Evolutionary conservation across 306 rosid species (phyloP).

Genomic region (Cucurbita ficifolia): DNA sequence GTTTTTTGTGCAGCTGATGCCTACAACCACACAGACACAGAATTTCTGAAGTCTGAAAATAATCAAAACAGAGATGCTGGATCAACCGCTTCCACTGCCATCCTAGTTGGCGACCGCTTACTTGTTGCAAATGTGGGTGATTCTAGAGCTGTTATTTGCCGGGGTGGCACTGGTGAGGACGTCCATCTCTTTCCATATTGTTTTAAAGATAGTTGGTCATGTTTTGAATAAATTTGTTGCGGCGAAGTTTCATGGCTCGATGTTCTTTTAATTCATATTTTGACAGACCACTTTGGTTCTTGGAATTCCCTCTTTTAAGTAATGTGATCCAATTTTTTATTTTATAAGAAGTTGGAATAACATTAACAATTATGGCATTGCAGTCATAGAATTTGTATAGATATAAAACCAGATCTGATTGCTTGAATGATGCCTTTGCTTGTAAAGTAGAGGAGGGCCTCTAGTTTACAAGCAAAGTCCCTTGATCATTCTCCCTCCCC

Average conservation of each 20-base stretch:
- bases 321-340: background rate
- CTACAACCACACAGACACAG: conserved; percentile 77
- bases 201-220: background rate
- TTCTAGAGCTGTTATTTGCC: conserved; percentile 84
- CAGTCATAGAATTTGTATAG: background rate
- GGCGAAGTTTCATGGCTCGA: background rate
- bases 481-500: background rate
- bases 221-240: background rate
- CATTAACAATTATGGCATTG: too few species aligned
- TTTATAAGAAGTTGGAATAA: background rate
- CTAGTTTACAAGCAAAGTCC: background rate
- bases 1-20: conserved; percentile 58
- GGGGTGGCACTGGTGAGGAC: conserved; percentile 74
- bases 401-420: background rate
- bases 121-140: conserved; percentile 98
- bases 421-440: background rate
- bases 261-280: background rate
- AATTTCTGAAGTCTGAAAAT: conserved; percentile 83
- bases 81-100: conserved; percentile 96
- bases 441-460: background rate
- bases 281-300: background rate
- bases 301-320: background rate
- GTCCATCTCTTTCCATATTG: background rate
- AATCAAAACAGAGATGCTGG: conserved; percentile 85
- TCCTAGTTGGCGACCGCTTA: conserved; percentile 86